phyloP scores from a whole-genome alignment of 164 flowering plant genomes.

The Tetrastigma voinierianum region DNA sequence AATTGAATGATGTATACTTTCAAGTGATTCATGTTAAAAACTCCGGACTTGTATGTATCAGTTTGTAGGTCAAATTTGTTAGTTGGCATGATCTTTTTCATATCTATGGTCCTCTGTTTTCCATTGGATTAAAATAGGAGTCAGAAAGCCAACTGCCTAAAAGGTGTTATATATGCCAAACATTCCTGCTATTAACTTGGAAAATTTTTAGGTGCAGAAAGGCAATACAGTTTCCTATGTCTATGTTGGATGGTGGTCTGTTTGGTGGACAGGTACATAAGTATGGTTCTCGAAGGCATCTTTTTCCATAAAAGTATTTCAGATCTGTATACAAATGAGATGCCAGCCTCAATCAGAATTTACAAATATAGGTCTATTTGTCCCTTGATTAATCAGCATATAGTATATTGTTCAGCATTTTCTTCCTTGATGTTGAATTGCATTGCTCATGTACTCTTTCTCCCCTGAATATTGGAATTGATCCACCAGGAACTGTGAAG shows the following conservation, averaged over 20 bases:
- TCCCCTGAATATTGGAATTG: constrained; percentile 7
- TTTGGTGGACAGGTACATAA: constrained; percentile 99
- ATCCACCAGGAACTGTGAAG: constrained; percentile 85
- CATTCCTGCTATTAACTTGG: neutral
- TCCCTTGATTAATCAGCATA: neutral
- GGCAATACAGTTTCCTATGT: constrained; percentile 26
- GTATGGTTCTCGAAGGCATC: constrained; percentile 97
- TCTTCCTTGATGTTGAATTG: neutral
- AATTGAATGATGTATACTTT: no score
- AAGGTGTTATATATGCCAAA: no score
- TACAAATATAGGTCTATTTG: constrained; percentile 60
- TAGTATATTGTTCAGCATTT: neutral
- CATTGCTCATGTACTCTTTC: neutral
- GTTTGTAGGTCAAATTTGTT: no score
- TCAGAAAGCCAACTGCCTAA: neutral
- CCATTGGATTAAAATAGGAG: no score
- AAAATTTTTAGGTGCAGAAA: constrained; percentile 39
- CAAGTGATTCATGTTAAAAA: no score
- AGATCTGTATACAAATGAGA: constrained; percentile 67
- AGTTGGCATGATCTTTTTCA: no score
- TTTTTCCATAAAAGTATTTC: constrained; percentile 87
- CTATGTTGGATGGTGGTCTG: constrained; percentile 98
- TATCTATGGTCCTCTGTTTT: no score
- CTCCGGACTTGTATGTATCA: no score
- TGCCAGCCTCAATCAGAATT: constrained; percentile 87